Evolutionary conservation across 2,329 filamentous ascomycete species (phyloP).

Genomic region (Stagonosporopsis tanaceti): DNA sequence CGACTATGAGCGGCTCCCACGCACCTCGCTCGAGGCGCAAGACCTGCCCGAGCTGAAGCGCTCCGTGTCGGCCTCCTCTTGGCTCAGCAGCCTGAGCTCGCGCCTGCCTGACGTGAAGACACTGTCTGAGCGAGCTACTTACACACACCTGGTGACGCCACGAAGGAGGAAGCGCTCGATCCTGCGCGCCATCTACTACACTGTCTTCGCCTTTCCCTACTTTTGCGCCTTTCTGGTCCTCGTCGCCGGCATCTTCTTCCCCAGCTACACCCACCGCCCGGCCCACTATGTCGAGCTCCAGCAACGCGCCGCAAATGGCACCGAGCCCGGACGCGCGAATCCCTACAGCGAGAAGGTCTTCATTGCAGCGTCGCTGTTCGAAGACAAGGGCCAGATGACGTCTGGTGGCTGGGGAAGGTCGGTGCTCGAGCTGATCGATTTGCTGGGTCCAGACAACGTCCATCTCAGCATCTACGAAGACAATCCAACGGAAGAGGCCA

Average conservation of each 20-base stretch:
- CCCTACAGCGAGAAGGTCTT: constrained; percentile 71
- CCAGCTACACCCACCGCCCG: constrained; percentile 65
- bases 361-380: constrained; percentile 75
- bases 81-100: constrained; percentile 32
- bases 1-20: constrained; percentile 46
- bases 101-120: constrained; percentile 35
- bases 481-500: constrained; percentile 66
- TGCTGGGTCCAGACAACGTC: constrained; percentile 72
- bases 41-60: constrained; percentile 25
- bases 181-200: constrained; percentile 43
- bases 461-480: constrained; percentile 79
- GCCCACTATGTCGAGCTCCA: constrained; percentile 59
- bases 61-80: constrained; percentile 30
- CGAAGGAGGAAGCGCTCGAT: constrained; percentile 44
- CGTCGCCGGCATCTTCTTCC: constrained; percentile 59
- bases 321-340: constrained; percentile 57
- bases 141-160: constrained; percentile 44
- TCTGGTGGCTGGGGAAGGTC: constrained; percentile 70
- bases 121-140: constrained; percentile 39
- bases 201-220: constrained; percentile 43
- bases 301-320: constrained; percentile 38
- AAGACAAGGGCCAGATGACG: constrained; percentile 67
- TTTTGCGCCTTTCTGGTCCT: constrained; percentile 50
- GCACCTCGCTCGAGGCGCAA: constrained; percentile 38
- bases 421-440: constrained; percentile 67